Percentiles rank a stretch among this genome's conserved stretches.
These are phyloP conservation scores for Thielaviopsis punctulata DNA, from an alignment of 2,329 filamentous ascomycete species.

Conservation along the genomic window DNA sequence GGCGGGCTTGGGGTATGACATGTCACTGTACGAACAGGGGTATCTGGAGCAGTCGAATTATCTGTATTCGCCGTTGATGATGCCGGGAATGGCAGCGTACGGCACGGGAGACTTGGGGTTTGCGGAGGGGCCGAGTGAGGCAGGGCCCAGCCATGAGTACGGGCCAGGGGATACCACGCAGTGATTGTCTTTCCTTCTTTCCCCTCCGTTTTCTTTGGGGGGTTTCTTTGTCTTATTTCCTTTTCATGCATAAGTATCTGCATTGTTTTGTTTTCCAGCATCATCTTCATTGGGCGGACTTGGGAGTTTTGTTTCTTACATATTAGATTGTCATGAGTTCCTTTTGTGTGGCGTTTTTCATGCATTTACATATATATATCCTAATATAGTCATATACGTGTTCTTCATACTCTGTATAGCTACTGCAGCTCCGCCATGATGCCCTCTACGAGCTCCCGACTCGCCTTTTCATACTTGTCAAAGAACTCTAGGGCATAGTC, in stretches of 20 bases:
- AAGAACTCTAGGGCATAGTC: conserved; percentile 25
- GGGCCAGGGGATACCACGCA: too few species aligned
- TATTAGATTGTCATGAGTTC: not conserved
- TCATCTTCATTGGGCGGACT: not conserved
- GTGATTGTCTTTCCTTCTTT: not conserved
- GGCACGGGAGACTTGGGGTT: not conserved
- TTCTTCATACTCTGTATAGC: too few species aligned
- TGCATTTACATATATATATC: too few species aligned
- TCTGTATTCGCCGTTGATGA: not conserved
- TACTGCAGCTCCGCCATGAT: conserved; percentile 10
- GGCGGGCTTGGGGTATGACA: too few species aligned
- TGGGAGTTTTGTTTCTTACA: not conserved
- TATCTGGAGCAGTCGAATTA: too few species aligned
- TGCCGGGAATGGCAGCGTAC: not conserved
- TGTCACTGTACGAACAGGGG: too few species aligned
- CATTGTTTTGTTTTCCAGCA: not conserved
- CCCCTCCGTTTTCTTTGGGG: not conserved
- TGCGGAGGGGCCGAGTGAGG: not conserved
- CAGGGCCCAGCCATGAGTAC: not conserved
- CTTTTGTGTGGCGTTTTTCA: not conserved
- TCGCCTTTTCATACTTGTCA: conserved; percentile 21
- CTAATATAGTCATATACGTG: not conserved
- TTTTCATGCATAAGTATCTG: not conserved
- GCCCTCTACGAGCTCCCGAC: conserved; percentile 22
- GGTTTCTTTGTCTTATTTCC: not conserved